Conservation (phyloP, 2,329 filamentous ascomycete species). For the Colletotrichum sp. region DNA sequence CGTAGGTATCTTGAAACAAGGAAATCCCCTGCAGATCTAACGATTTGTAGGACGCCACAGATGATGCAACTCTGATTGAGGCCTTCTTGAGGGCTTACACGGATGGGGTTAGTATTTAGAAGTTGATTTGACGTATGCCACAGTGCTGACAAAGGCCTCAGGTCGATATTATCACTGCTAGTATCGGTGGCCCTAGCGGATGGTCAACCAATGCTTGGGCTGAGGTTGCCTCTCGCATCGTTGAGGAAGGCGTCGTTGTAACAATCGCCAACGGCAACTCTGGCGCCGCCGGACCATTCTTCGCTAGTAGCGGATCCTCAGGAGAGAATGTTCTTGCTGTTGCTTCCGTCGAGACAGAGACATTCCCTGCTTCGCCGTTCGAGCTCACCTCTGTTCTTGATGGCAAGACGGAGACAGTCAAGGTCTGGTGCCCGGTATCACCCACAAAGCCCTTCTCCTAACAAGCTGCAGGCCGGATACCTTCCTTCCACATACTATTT, state of each 20-base stretch:
- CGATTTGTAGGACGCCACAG: conserved; percentile 21
- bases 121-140: rapidly evolving
- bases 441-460: neutral
- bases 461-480: conserved; percentile 29
- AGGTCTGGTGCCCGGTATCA: neutral
- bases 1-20: conserved; percentile 10
- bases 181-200: conserved; percentile 42
- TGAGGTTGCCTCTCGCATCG: conserved; percentile 42
- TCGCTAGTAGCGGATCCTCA: conserved; percentile 42
- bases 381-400: conserved; percentile 34
- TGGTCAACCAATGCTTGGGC: conserved; percentile 40
- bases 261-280: conserved; percentile 58
- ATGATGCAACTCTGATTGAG: conserved; percentile 43
- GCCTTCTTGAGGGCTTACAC: conserved; percentile 38
- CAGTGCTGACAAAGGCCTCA: neutral
- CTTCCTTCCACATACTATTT: conserved; percentile 39
- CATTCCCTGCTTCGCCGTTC: conserved; percentile 29
- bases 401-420: conserved; percentile 16
- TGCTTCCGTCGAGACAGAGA: conserved; percentile 42
- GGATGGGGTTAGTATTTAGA: conserved; percentile 27
- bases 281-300: conserved; percentile 53
- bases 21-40: neutral
- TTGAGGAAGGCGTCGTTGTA: conserved; percentile 52
- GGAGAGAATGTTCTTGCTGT: conserved; percentile 48
- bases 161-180: conserved; percentile 47